phyloP scores from a whole-genome alignment of 768 basidiomycete genomes.

The Polyporus arcularius region DNA sequence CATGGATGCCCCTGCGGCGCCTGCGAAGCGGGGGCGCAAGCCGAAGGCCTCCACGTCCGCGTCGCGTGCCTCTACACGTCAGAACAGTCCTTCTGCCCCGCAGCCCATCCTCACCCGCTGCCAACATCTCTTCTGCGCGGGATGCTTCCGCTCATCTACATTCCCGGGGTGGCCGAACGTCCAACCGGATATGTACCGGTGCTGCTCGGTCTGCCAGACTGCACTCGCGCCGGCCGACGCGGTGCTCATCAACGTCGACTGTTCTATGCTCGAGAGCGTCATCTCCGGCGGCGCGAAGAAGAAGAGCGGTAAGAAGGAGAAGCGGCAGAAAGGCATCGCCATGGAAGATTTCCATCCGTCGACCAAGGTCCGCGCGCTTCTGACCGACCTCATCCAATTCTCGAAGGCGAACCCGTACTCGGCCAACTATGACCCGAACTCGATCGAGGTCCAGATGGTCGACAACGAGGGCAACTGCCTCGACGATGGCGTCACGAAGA shows the following conservation, averaged over 20 bases:
- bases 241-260: constrained; percentile 76
- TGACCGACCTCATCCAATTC: constrained; percentile 77
- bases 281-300: constrained; percentile 47
- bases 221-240: constrained; percentile 72
- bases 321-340: constrained; percentile 53
- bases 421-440: constrained; percentile 77
- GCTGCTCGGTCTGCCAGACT: constrained; percentile 79
- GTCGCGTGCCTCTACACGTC: constrained; percentile 73
- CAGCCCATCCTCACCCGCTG: constrained; percentile 85
- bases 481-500: constrained; percentile 78
- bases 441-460: constrained; percentile 74
- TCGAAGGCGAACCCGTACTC: constrained; percentile 88
- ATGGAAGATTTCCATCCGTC: constrained; percentile 70
- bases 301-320: constrained; percentile 66
- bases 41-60: constrained; percentile 42
- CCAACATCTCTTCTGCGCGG: constrained; percentile 88
- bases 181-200: constrained; percentile 51
- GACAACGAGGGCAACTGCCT: constrained; percentile 71
- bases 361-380: constrained; percentile 85
- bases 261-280: constrained; percentile 36
- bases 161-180: constrained; percentile 82
- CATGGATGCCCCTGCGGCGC: constrained; percentile 44
- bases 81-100: constrained; percentile 65
- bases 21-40: constrained; percentile 53
- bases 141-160: constrained; percentile 81